Conservation (phyloP, 1,284 basidiomycete genomes). For the Pseudozyma thailandica region DNA sequence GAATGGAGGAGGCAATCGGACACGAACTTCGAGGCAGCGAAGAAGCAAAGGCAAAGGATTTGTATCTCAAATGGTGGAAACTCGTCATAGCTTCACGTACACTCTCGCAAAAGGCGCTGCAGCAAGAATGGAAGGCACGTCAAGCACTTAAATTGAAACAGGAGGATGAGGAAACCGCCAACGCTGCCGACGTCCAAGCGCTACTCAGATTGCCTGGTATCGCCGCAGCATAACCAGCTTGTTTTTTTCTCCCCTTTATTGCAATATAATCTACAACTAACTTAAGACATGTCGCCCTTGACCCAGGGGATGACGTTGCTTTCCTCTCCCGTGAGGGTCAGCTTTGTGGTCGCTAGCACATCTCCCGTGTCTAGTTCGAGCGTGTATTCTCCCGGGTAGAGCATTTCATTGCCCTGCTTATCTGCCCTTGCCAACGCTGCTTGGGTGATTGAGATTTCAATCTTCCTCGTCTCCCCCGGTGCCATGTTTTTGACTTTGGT, state of each 20-base stretch:
- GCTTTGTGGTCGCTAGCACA: conserved; percentile 2
- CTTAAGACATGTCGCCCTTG: conserved; percentile 15
- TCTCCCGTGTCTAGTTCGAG: conserved; percentile 13
- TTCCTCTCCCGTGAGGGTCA: conserved; percentile 1
- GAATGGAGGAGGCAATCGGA: neutral
- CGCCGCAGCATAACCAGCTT: conserved; percentile 6
- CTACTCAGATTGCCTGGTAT: conserved; percentile 9
- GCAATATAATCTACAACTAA: no score
- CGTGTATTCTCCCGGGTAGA: conserved; percentile 23
- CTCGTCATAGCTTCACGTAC: conserved; percentile 28
- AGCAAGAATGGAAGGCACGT: conserved; percentile 28
- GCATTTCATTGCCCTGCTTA: conserved; percentile 9
- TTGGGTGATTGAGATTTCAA: conserved; percentile 10
- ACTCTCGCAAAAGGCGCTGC: conserved; percentile 20
- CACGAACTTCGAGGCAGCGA: neutral
- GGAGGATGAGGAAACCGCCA: conserved; percentile 10
- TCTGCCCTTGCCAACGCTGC: conserved; percentile 24
- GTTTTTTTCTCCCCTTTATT: no score
- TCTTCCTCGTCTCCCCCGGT: conserved; percentile 7
- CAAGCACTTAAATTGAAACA: conserved; percentile 9
- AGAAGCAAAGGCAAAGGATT: conserved; percentile 9
- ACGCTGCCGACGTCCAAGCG: conserved; percentile 19
- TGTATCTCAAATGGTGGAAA: conserved; percentile 43
- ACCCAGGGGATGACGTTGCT: conserved; percentile 19
- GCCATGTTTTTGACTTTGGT: conserved; percentile 5